Evolutionary conservation across 2,329 filamentous ascomycete species (phyloP).

Genomic region (Aspergillus tamarii): DNA sequence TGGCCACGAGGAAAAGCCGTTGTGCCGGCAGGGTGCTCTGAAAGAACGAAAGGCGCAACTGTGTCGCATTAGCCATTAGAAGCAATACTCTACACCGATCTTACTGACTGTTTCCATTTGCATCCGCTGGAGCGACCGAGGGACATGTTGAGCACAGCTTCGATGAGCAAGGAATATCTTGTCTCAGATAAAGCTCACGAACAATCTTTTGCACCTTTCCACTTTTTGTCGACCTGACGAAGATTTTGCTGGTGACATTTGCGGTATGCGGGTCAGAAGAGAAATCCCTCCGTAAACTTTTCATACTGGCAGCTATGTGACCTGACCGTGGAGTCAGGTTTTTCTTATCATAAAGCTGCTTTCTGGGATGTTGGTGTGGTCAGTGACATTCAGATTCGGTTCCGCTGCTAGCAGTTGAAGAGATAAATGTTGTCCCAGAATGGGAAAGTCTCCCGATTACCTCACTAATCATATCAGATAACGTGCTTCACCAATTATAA

Average conservation of each 20-base stretch:
- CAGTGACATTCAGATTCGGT: slow-evolving; percentile 19
- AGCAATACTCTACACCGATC: slow-evolving; percentile 5
- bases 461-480: slow-evolving; percentile 10
- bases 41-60: slow-evolving; percentile 85
- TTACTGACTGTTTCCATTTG: slow-evolving; percentile 69
- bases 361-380: slow-evolving; percentile 14
- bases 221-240: slow-evolving; percentile 89
- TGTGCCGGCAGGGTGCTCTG: slow-evolving; percentile 82
- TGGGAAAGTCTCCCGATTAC: slow-evolving; percentile 27
- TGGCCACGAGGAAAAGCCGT: slow-evolving; percentile 82
- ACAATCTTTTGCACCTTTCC: slow-evolving; percentile 99
- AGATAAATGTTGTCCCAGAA: slow-evolving; percentile 21
- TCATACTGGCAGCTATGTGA: slow-evolving; percentile 49
- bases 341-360: slow-evolving; percentile 24
- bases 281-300: slow-evolving; percentile 63
- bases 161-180: slow-evolving; percentile 97
- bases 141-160: slow-evolving; percentile 80
- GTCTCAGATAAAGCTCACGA: slow-evolving; percentile 89
- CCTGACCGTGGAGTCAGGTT: slow-evolving; percentile 15
- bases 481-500: slow-evolving; percentile 1
- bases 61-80: slow-evolving; percentile 25
- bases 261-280: slow-evolving; percentile 59
- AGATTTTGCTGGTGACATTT: slow-evolving; percentile 93
- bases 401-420: slow-evolving; percentile 15
- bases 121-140: slow-evolving; percentile 74